Conservation (phyloP, 2,329 filamentous ascomycete genomes). For the Leptographium procerum region DNA sequence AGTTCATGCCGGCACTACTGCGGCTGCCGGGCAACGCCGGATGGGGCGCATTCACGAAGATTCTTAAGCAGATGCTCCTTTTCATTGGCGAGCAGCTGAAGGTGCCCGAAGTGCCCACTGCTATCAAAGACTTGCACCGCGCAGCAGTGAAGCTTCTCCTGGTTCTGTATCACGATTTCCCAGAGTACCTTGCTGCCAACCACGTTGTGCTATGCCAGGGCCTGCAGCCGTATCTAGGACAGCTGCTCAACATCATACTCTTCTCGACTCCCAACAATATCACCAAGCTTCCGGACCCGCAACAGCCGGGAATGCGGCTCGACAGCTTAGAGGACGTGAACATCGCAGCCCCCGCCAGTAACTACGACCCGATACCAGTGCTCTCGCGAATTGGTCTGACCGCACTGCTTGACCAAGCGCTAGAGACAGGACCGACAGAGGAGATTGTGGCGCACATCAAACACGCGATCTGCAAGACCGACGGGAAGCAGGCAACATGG, state of each 20-base stretch:
- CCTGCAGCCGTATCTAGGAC: slow-evolving; percentile 73
- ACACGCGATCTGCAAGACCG: slow-evolving; percentile 53
- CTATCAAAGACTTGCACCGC: slow-evolving; percentile 75
- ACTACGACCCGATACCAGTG: slow-evolving; percentile 48
- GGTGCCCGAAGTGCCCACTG: slow-evolving; percentile 49
- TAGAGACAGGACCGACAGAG: slow-evolving; percentile 52
- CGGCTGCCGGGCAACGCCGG: slow-evolving; percentile 55
- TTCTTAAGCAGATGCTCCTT: slow-evolving; percentile 60
- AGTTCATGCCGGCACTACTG: slow-evolving; percentile 71
- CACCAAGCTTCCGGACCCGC: slow-evolving; percentile 61
- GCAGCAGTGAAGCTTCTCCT: slow-evolving; percentile 73
- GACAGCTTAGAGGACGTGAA: slow-evolving; percentile 67
- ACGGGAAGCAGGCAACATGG: slow-evolving; percentile 48
- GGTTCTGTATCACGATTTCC: slow-evolving; percentile 85
- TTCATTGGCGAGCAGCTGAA: slow-evolving; percentile 75
- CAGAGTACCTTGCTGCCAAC: slow-evolving; percentile 83
- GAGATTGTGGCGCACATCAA: slow-evolving; percentile 68
- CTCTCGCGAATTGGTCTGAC: slow-evolving; percentile 44
- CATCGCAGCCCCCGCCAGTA: slow-evolving; percentile 47
- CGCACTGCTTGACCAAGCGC: slow-evolving; percentile 46
- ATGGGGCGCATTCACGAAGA: slow-evolving; percentile 64
- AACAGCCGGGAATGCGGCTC: slow-evolving; percentile 61
- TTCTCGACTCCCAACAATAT: slow-evolving; percentile 61
- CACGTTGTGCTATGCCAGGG: slow-evolving; percentile 71
- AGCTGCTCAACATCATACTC: slow-evolving; percentile 80